Evolutionary conservation across 352 stramenopile genomes (phyloP).

Genomic region (Globisporangium emineosum): DNA sequence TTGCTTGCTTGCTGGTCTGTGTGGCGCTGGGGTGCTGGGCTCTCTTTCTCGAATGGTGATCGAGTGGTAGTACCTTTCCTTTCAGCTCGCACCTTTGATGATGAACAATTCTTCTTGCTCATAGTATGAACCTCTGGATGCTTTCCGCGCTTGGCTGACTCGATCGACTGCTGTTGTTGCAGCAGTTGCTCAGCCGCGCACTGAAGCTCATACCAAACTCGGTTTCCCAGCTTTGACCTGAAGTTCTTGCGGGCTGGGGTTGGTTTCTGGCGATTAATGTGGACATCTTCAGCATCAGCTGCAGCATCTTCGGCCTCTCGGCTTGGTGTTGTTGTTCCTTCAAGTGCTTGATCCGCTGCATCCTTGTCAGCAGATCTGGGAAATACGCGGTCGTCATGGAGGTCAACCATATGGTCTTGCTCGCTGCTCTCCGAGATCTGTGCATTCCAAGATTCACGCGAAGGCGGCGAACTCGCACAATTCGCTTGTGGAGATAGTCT

Average conservation of each 20-base stretch:
- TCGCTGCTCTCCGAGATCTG: background rate
- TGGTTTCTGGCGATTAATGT: background rate
- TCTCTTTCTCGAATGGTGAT: background rate
- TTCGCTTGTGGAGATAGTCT: too few relatives aligned
- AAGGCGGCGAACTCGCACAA: too few relatives aligned
- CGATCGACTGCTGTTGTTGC: conserved; percentile 11
- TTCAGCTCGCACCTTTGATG: background rate
- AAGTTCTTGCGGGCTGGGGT: conserved; percentile 23
- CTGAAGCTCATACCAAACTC: conserved; percentile 67
- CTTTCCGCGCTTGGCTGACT: background rate
- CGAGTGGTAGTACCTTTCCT: background rate
- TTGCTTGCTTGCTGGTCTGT: background rate
- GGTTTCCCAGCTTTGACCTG: conserved; percentile 48
- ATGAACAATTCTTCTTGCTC: background rate
- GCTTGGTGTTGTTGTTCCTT: background rate
- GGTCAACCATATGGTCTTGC: background rate
- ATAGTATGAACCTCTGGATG: background rate
- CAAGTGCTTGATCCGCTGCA: background rate
- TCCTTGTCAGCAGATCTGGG: too few relatives aligned
- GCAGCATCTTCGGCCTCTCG: background rate
- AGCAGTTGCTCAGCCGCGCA: conserved; percentile 41
- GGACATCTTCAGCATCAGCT: background rate
- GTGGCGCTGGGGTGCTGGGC: too few relatives aligned
- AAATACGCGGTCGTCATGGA: background rate
- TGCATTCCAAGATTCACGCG: background rate